phyloP scores from a whole-genome alignment of 306 rosid species.

The Casuarina glauca region DNA sequence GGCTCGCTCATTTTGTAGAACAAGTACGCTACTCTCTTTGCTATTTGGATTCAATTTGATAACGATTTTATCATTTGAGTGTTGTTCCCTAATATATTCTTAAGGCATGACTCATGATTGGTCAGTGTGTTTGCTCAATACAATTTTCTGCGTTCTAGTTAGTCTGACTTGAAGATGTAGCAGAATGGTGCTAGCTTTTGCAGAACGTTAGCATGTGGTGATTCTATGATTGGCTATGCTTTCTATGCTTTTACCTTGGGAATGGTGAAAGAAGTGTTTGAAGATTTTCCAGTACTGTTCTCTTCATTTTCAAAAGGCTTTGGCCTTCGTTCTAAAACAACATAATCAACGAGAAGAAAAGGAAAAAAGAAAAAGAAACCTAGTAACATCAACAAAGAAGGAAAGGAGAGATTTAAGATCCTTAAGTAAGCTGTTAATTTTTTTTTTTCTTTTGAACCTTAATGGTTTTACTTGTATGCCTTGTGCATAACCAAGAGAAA shows the following conservation, averaged over 20 bases:
- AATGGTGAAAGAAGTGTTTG: background rate
- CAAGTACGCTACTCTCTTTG: conserved; percentile 55
- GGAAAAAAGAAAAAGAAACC: too few species aligned
- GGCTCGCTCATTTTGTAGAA: conserved; percentile 89
- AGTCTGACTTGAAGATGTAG: background rate
- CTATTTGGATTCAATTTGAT: conserved; percentile 8
- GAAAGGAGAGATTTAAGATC: background rate
- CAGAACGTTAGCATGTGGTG: background rate
- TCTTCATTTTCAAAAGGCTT: background rate
- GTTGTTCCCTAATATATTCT: background rate
- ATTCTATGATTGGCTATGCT: background rate
- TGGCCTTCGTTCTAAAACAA: background rate
- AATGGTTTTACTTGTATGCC: too few species aligned
- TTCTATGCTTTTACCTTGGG: background rate
- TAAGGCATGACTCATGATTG: background rate
- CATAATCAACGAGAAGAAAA: background rate
- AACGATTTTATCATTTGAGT: background rate
- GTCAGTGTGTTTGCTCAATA: background rate
- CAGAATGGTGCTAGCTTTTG: background rate
- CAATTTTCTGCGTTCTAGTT: background rate
- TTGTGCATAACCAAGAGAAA: background rate
- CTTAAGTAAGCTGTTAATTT: too few species aligned
- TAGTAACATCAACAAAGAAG: background rate
- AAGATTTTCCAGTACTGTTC: background rate
- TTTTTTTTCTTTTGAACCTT: too few species aligned